Base-by-base conservation (phyloP, 2,329 filamentous ascomycete genomes). In the Tothia fuscella region DNA sequence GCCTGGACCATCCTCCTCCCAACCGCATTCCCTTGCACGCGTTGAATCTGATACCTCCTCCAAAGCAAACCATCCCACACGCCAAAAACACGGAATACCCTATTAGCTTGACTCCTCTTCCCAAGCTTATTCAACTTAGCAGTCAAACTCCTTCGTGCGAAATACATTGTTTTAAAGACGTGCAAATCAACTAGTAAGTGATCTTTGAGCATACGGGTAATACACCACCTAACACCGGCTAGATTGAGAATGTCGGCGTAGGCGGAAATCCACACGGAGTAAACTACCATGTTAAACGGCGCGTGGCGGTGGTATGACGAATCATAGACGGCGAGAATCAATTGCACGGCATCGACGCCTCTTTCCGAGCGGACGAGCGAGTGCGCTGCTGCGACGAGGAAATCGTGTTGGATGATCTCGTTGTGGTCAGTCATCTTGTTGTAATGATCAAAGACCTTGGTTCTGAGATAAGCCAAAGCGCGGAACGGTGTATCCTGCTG, bases 31-130 rank as follows among this genome's bases (percentile, higher is more conserved):
- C n/a, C n/a, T n/a, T n/a, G n/a, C n/a, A n/a, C n/a, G n/a, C n/a
- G 35, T 16, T 37, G 35, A 13, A 12, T 16, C 14, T 37, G 22
- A 12, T 26, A 37, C 28, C 35, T 37, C 5, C 35, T 21, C 35
- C 35, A 37, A 26, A 21, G 28, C 25, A 37, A 9, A 21, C 17
- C 19, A 21, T 37, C 35, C 35, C 35, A 37, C 9, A 37, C 28
- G 17, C 13, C 14, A n/a, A 37, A 37, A 7, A 37, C 5, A 17
- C 28, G 35, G 6, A 16, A 37, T 2, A 37, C 22, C 28, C 28
- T 25, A 12, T 16, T 24, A 6, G 35, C 25, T 9, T 25, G 35
- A 6, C n/a, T 37, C 22, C 21, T 37, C n/a, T 37, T 21, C 14
- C 21, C 35, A 25, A 25, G 22, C 14, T 25, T 21, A 16, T n/a